Base-by-base conservation (phyloP, 306 rosid species). In the Biancaea sappan region DNA sequence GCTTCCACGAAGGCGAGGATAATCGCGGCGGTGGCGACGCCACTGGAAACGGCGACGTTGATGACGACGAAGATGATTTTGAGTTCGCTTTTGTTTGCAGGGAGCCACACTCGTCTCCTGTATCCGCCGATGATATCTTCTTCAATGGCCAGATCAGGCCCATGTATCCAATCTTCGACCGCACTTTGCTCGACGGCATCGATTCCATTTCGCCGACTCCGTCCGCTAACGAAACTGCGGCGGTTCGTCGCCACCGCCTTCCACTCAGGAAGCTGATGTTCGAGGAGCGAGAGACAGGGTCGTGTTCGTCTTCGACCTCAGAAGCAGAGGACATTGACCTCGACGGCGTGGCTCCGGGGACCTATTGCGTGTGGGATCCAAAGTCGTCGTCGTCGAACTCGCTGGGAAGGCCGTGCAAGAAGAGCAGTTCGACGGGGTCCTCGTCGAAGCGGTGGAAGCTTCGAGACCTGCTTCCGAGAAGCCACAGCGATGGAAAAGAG, bases 81-180 rank as follows among this genome's bases (percentile, higher is more conserved):
- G 96, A 95, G 41, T 95, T 95, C 62, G 72, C 91, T 12, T 75
- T 81, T 16, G 79, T 86, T 12, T 59, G 79, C 69, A 72, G 71
- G 22, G 88, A 83, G 16, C 26, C 83, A 0, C 66, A 63, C 18
- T 73, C 88, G 32, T 85, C 84, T 1, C 84, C 88, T 4, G 87
- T 88, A 1, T 82, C 98, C 1, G 98, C 98, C 8, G 93, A 86
- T 48, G 99, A 94, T 77, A 84, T 94, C 74, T 94, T 94, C 83
- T 82, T 35, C 61, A 86, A 92, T 80, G 99, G 99, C 19, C 96
- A 82, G 41, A 95, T 95, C 86, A 83, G 47, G 59, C 92, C 98
- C 10, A 54, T 66, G 1, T 90, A 86, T 77, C 97, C 98, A 3
- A 63, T 87, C 61, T 87, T 87, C 83, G 81, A 81, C 76, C 87